Evolutionary conservation across 768 basidiomycete species (phyloP).

Genomic region (Boletus insuetus): DNA sequence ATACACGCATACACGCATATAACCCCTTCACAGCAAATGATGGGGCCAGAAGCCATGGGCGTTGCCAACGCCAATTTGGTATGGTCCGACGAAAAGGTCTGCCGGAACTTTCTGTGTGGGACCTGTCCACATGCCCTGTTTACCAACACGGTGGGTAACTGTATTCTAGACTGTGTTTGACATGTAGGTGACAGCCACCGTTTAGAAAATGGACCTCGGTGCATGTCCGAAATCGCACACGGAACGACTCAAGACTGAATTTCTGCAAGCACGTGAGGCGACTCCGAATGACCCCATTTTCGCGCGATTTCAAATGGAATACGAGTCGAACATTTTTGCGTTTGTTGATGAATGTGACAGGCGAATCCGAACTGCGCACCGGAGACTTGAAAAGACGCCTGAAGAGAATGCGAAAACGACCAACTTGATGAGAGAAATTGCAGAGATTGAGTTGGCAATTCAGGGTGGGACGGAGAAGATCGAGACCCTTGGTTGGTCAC

Average conservation of each 20-base stretch:
- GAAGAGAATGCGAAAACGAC: constrained; percentile 99
- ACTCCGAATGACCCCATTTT: constrained; percentile 81
- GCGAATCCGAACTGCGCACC: constrained; percentile 89
- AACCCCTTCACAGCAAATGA: constrained; percentile 80
- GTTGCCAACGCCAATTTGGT: constrained; percentile 87
- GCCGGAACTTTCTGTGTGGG: constrained; percentile 96
- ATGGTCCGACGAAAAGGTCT: constrained; percentile 97
- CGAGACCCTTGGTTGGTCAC: constrained; percentile 73
- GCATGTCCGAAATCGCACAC: constrained; percentile 97
- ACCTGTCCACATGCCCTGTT: constrained; percentile 98
- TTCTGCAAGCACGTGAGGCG: constrained; percentile 71
- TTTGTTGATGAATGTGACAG: constrained; percentile 99
- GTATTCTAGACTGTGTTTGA: neutral
- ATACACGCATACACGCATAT: constrained; percentile 1
- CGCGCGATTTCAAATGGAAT: constrained; percentile 88
- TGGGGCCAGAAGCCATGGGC: constrained; percentile 99
- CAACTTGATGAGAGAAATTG: constrained; percentile 98
- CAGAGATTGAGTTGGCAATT: constrained; percentile 97
- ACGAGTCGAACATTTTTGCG: constrained; percentile 90
- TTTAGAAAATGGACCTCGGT: constrained; percentile 96
- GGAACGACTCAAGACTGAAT: constrained; percentile 90
- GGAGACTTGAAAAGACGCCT: constrained; percentile 96
- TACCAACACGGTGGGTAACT: constrained; percentile 84
- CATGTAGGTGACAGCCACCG: neutral
- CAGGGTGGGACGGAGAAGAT: constrained; percentile 99